phyloP scores from a whole-genome alignment of 495 filamentous ascomycete genomes.

The Apodospora peruviana region DNA sequence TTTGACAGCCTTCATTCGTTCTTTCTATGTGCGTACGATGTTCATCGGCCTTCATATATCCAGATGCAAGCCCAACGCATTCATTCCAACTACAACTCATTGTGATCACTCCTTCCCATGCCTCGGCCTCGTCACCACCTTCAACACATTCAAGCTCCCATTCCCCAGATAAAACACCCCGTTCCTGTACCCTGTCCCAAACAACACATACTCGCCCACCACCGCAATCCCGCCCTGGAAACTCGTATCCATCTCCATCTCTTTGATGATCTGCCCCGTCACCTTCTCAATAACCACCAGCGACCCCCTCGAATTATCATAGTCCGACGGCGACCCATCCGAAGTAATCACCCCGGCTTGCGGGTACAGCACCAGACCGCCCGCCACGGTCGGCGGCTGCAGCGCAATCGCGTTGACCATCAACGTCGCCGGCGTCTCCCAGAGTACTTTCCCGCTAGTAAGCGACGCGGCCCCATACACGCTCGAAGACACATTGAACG shows the following conservation, averaged over 20 bases:
- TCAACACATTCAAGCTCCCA: neutral
- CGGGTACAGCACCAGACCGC: constrained; percentile 22
- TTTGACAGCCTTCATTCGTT: no score
- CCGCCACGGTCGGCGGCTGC: constrained; percentile 22
- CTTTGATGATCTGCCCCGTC: neutral
- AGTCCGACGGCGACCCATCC: neutral
- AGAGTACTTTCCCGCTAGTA: constrained; percentile 19
- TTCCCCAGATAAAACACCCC: neutral
- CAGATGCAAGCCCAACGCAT: no score
- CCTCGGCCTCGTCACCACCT: no score
- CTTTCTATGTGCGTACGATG: no score
- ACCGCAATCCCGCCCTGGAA: constrained; percentile 6
- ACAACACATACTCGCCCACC: constrained; percentile 1
- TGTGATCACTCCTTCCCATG: no score
- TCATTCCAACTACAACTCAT: no score
- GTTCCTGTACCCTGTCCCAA: constrained; percentile 6
- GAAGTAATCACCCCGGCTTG: constrained; percentile 4
- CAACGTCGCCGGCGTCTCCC: constrained; percentile 17
- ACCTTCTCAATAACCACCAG: neutral
- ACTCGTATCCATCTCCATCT: neutral
- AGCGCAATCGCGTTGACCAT: constrained; percentile 6
- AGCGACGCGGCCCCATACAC: constrained; percentile 29
- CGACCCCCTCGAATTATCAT: neutral
- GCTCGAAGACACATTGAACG: constrained; percentile 13
- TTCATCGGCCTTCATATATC: no score